Evolutionary conservation across 257 asterid species (phyloP).

Genomic region (Salvia hispanica): DNA sequence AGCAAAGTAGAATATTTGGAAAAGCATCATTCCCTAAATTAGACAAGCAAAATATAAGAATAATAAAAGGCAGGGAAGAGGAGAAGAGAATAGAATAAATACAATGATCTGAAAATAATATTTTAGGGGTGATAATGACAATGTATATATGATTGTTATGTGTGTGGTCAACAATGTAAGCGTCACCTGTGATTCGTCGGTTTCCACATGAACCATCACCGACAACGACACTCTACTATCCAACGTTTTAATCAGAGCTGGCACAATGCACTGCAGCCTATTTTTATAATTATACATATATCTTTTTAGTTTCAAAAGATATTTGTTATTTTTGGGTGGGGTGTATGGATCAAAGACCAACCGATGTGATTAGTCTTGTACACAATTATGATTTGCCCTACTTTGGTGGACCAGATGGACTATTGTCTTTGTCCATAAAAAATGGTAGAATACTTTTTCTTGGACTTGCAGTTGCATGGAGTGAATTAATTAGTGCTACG

Average conservation of each 20-base stretch:
- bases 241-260: constrained; percentile 21
- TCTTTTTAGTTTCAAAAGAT: no score
- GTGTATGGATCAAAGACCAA: constrained; percentile 26
- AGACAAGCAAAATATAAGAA: background rate
- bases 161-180: constrained; percentile 18
- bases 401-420: background rate
- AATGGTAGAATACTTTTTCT: background rate
- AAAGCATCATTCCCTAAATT: no score
- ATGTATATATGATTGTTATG: background rate
- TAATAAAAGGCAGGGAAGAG: background rate
- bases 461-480: no score
- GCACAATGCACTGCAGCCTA: constrained; percentile 1
- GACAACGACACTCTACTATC: constrained; percentile 36
- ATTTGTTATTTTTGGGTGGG: background rate
- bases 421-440: background rate
- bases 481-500: no score
- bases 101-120: background rate
- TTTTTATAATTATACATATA: background rate
- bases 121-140: constrained; percentile 21
- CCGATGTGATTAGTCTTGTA: background rate
- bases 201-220: constrained; percentile 42
- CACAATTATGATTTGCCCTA: constrained; percentile 12
- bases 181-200: constrained; percentile 20
- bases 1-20: no score
- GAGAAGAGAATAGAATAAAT: background rate